Evolutionary conservation across 75 land plant species (phyloP), one percentile per base, ranked within the genome.

Genomic region (Isoetes taiwanensis): DNA sequence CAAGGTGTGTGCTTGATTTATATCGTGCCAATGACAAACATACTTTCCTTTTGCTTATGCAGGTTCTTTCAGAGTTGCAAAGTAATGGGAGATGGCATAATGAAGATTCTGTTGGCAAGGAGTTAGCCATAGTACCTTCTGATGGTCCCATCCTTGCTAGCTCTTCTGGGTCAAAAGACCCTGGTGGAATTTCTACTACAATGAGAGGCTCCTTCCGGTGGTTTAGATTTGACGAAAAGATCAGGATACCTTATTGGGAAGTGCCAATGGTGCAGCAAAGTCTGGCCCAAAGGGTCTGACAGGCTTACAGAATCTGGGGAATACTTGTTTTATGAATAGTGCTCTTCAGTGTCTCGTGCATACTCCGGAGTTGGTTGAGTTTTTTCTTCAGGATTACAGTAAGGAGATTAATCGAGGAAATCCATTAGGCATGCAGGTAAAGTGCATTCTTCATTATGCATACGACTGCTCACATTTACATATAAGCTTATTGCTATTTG

Each of bases 41-140:
- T n/a, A n/a, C 12, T 8, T 52, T 5, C 28, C 38, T 46, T 62
- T 40, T 43, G 2, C 31, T n/a, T n/a, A 10, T 69, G 54, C 77
- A 84, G 87, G 72, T 84, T 64, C 73, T 76, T 57, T 29, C 75
- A 28, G 86, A 83, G 62, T 65, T 76, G 14, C 64, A 48, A 39
- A 19, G 6, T 34, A 64, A 77, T 67, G 72, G 64, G 17, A 8
- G 28, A 21, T 55, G 61, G 63, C 37, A 64, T 29, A 55, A 70
- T 54, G 62, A 33, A 41, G 61, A 54, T 3, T 70, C 82, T 28
- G 58, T 77, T 0, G 77, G 77, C 34, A 78, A 83, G 62, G 79
- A 56, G 6, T 28, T 83, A 23, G 82, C 82, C 64, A 65, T 83
- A 59, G 79, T 83, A 35, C 43, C 86, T 64, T 78, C 78, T 17